These are phyloP conservation scores for Pseudopithomyces chartarum DNA, from an alignment of 2,329 filamentous ascomycete genomes.

Conservation along the genomic window DNA sequence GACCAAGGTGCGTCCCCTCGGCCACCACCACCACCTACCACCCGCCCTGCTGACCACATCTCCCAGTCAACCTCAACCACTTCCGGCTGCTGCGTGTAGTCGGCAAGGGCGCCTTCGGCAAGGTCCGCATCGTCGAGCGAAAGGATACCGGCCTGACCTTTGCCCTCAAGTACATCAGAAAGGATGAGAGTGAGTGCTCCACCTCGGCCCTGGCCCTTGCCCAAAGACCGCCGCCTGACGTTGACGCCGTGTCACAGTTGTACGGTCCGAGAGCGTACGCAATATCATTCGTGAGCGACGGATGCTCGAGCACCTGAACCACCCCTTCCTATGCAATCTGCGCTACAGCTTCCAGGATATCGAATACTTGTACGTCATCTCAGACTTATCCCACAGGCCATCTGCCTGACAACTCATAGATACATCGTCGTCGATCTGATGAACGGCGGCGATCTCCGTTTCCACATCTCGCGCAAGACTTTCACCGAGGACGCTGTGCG, in stretches of 20 bases:
- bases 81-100: slow-evolving; percentile 95
- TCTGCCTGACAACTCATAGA: slow-evolving; percentile 47
- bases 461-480: slow-evolving; percentile 96
- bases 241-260: slow-evolving; percentile 65
- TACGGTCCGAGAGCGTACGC: slow-evolving; percentile 94
- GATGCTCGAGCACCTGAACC: slow-evolving; percentile 98
- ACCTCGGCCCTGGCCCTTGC: not conserved
- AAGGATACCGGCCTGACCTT: slow-evolving; percentile 95
- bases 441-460: slow-evolving; percentile 94
- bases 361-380: slow-evolving; percentile 82
- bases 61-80: slow-evolving; percentile 90
- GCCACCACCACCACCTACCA: not conserved
- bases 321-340: slow-evolving; percentile 97
- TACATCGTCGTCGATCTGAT: slow-evolving; percentile 97
- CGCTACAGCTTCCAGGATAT: slow-evolving; percentile 99
- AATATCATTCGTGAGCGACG: slow-evolving; percentile 97
- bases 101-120: slow-evolving; percentile 96
- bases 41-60: slow-evolving; percentile 21
- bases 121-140: slow-evolving; percentile 96
- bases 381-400: not conserved
- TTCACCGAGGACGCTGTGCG: slow-evolving; percentile 96
- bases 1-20: slow-evolving; percentile 75
- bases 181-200: slow-evolving; percentile 82
- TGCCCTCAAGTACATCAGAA: slow-evolving; percentile 96
- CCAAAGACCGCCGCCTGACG: slow-evolving; percentile 18